Percentiles rank a stretch among this genome's conserved stretches.
Evolutionary conservation across 768 basidiomycete genomes (phyloP).

Genomic region (Lactarius psammicola): DNA sequence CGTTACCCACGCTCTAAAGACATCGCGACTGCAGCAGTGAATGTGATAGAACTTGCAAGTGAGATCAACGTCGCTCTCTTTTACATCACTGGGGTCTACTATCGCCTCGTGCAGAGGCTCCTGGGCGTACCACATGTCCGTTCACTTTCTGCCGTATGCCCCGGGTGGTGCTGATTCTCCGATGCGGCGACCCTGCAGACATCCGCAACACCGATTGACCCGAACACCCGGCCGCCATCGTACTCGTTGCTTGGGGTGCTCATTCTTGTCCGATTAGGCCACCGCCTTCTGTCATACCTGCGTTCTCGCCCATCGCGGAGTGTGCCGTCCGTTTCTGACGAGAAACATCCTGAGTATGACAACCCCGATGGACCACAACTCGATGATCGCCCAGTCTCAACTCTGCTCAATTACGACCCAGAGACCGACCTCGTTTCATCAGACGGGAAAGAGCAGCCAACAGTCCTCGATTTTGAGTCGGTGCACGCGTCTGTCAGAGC

Average conservation of each 20-base stretch:
- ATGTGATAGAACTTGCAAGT: slow-evolving; percentile 50
- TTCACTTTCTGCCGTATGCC: slow-evolving; percentile 10
- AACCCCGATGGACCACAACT: slow-evolving; percentile 45
- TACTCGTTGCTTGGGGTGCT: slow-evolving; percentile 84
- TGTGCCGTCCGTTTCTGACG: slow-evolving; percentile 30
- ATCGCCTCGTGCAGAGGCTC: slow-evolving; percentile 65
- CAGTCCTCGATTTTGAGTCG: slow-evolving; percentile 56
- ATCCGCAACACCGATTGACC: slow-evolving; percentile 69
- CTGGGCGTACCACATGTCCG: slow-evolving; percentile 68
- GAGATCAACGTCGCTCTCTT: slow-evolving; percentile 81
- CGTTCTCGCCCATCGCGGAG: slow-evolving; percentile 35
- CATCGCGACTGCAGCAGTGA: slow-evolving; percentile 43
- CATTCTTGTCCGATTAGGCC: slow-evolving; percentile 58
- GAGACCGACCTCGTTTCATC: slow-evolving; percentile 54
- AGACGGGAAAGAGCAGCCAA: slow-evolving; percentile 70
- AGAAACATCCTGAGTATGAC: slow-evolving; percentile 37
- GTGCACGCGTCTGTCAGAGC: slow-evolving; percentile 55
- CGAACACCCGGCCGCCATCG: slow-evolving; percentile 72
- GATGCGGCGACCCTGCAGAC: slow-evolving; percentile 44
- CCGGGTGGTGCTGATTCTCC: background rate
- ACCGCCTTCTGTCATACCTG: slow-evolving; percentile 55
- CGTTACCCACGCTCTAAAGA: slow-evolving; percentile 39
- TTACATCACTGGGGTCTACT: slow-evolving; percentile 78
- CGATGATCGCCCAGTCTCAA: slow-evolving; percentile 60
- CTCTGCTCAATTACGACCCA: slow-evolving; percentile 51